These are phyloP conservation scores for Camellia sinensis DNA, from an alignment of 148 eudicot genomes.

Conservation along the genomic window DNA sequence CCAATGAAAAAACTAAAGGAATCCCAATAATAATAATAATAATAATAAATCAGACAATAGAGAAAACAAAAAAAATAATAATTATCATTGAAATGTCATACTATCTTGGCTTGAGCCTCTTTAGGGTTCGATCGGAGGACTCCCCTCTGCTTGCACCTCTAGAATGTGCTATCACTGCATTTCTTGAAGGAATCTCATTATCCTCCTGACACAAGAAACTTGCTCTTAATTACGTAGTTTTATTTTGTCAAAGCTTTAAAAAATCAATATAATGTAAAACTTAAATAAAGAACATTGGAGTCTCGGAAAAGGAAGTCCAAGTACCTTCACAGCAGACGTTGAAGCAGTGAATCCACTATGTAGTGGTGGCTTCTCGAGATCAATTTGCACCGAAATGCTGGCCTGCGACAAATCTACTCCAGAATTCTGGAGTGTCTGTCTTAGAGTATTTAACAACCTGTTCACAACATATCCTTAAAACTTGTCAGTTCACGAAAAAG, in stretches of 20 bases:
- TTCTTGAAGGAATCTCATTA: slow-evolving; percentile 27
- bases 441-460: slow-evolving; percentile 71
- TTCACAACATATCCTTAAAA: not conserved
- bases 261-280: not conserved
- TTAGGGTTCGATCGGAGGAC: slow-evolving; percentile 46
- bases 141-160: slow-evolving; percentile 34
- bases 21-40: slow-evolving; percentile 22
- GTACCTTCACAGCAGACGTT: slow-evolving; percentile 48
- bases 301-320: not conserved
- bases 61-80: slow-evolving; percentile 21
- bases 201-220: slow-evolving; percentile 37
- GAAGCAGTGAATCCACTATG: slow-evolving; percentile 32
- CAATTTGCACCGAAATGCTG: slow-evolving; percentile 79
- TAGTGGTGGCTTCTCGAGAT: slow-evolving; percentile 72
- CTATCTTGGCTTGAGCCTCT: slow-evolving; percentile 58
- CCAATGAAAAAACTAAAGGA: slow-evolving; percentile 16
- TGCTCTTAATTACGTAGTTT: not conserved
- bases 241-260: not conserved
- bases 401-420: slow-evolving; percentile 90
- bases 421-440: slow-evolving; percentile 73
- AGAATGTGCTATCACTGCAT: slow-evolving; percentile 25
- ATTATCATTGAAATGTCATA: slow-evolving; percentile 20
- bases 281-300: no score
- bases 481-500: not conserved
- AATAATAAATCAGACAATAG: slow-evolving; percentile 36